Base-by-base conservation (phyloP, 768 basidiomycete genomes). In the Leccinum aurantiacum region DNA sequence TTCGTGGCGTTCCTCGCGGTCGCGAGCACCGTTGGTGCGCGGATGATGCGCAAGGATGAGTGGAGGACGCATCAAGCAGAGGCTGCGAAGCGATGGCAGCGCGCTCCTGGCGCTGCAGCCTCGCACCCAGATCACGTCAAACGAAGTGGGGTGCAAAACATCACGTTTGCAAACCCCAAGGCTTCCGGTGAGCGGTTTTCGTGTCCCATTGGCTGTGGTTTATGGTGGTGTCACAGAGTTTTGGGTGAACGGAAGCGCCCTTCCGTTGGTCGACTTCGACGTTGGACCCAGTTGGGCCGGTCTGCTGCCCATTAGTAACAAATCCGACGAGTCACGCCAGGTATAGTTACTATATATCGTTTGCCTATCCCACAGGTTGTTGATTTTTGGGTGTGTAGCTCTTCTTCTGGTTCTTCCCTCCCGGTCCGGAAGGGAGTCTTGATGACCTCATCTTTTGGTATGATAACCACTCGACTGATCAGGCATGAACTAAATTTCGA, bases 391-490 rank as follows among this genome's bases (percentile, higher is more conserved):
- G 14, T 10, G 3, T 37, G 0, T 56, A 91, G 88, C 80, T 90
- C 15, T 91, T 87, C 77, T 91, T 91, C 75, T 91, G 90, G 89
- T 87, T 90, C 74, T 91, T 90, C 77, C 90, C 90, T 56, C 87
- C 89, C 2, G 88, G 88, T 4, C 86, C 87, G 1, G 75, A 84
- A 64, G 90, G 89, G 19, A 88, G 84, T 63, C 67, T 82, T 4
- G 87, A 91, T 65, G 88, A 91, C 67, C 67, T 91, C 48, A 86
- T 91, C 37, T 88, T 90, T 72, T 91, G 89, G 89, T 87, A 64
- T 53, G 58, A 8, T 14, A 1, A 14, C 9, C 31, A 46, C 56
- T 38, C 6, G 4, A 38, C 17, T 25, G 4, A 11, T 25, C 1
- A 6, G 4, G 10, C 3, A 33, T 51, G 19, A 41, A 14, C 29